Evolutionary conservation across 306 rosid genomes (phyloP), one percentile per base, ranked within the genome.

Genomic region (Psophocarpus tetragonolobus): DNA sequence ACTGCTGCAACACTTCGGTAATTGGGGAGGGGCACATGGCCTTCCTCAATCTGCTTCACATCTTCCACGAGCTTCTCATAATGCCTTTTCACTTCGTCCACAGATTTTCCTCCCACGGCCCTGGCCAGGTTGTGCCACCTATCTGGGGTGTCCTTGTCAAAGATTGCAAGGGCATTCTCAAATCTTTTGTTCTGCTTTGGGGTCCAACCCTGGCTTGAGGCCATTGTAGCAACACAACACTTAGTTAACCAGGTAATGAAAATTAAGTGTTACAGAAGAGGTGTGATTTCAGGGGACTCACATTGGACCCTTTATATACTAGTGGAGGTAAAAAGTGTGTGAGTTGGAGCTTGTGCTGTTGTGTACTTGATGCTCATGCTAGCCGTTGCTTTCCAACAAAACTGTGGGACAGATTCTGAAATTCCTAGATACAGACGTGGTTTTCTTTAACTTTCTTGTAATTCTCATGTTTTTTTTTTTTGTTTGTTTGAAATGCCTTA

Each of bases 31-130:
- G 98, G 97, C 3, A 93, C 80, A 15, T 68, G 85, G 1, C 93
- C 98, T 44, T 90, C 64, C 77, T 93, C 93, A 3, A 93, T 93
- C 81, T 66, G 74, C 79, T 77, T 78, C 24, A 89, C 85, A 58
- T 93, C 97, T 27, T 93, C 91, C 4, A 91, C 90, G 4, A 93
- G 91, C 71, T 32, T 79, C 68, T 92, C 80, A 23, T 90, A 92
- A 76, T 92, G 97, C 36, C 64, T 80, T 82, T 86, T 89, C 62
- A 90, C 92, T 33, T 92, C 97, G 29, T 92, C 97, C 18, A 74
- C 91, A 1, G 94, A 85, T 39, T 92, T 92, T 9, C 94, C 97
- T 6, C 97, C 96, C 0, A 92, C 90, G 0, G 92, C 94, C 21
- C 74, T 86, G 4, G 96, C 94, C 68, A 92, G 58, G 7, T 89